These are phyloP conservation scores for Alternaria brassicicola DNA, from an alignment of 2,329 filamentous ascomycete species.

Conservation along the genomic window DNA sequence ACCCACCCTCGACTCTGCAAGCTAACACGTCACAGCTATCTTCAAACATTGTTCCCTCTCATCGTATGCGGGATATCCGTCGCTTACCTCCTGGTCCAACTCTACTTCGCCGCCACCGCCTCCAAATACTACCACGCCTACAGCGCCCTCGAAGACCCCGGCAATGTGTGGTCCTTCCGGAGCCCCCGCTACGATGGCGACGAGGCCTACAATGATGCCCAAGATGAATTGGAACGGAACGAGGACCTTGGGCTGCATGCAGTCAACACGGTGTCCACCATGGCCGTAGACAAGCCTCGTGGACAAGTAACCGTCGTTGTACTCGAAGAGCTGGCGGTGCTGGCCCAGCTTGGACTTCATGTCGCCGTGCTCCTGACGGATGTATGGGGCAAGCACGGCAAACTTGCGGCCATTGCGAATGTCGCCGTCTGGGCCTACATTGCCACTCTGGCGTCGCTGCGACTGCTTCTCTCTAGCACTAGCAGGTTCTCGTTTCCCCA, in stretches of 20 bases:
- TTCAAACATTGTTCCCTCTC: constrained; percentile 80
- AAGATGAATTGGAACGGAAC: constrained; percentile 66
- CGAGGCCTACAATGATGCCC: constrained; percentile 53
- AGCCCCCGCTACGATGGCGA: constrained; percentile 44
- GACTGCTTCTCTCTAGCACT: constrained; percentile 67
- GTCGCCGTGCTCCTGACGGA: constrained; percentile 66
- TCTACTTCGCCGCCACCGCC: constrained; percentile 59
- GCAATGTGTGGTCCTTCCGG: constrained; percentile 47
- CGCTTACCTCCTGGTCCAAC: constrained; percentile 66
- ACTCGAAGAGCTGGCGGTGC: constrained; percentile 76
- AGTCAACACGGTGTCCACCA: constrained; percentile 59
- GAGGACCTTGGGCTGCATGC: constrained; percentile 61
- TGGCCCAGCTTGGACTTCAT: constrained; percentile 74
- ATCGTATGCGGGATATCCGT: constrained; percentile 73
- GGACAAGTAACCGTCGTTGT: constrained; percentile 73
- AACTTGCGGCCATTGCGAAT: constrained; percentile 67
- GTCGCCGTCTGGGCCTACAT: constrained; percentile 83
- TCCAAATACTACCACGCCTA: constrained; percentile 63
- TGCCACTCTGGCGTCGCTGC: constrained; percentile 71
- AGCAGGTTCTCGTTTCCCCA: constrained; percentile 70
- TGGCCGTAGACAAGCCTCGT: constrained; percentile 76
- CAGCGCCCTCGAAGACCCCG: constrained; percentile 58
- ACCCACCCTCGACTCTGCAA: no score
- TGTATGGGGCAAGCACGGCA: constrained; percentile 64
- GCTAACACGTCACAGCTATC: constrained; percentile 62